Evolutionary conservation across 179 eudicot genomes (phyloP).

Genomic region (Drosera spatulata): DNA sequence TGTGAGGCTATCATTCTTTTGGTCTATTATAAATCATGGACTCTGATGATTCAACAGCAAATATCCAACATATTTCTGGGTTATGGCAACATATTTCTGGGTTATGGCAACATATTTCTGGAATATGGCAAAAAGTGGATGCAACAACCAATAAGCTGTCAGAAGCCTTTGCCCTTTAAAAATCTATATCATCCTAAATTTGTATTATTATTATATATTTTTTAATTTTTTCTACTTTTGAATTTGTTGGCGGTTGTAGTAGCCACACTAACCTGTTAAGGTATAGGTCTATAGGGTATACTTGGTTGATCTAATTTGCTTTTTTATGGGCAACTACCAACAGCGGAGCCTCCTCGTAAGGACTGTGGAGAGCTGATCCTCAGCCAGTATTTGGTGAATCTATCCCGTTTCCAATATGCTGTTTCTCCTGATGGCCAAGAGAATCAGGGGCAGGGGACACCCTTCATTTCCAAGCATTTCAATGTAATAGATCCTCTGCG

Average conservation of each 20-base stretch:
- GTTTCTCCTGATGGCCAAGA: slow-evolving; percentile 69
- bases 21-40: neutral
- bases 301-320: neutral
- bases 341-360: slow-evolving; percentile 89
- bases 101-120: too few relatives aligned
- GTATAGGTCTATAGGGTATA: too few relatives aligned
- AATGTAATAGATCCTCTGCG: slow-evolving; percentile 93
- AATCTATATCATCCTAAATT: too few relatives aligned
- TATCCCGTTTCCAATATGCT: slow-evolving; percentile 74
- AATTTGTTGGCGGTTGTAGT: too few relatives aligned
- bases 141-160: too few relatives aligned
- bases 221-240: too few relatives aligned
- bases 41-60: neutral
- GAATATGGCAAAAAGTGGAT: too few relatives aligned
- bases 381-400: slow-evolving; percentile 64
- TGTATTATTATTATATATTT: too few relatives aligned
- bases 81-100: too few relatives aligned
- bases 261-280: too few relatives aligned
- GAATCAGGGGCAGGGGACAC: slow-evolving; percentile 79
- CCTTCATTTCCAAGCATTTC: slow-evolving; percentile 70
- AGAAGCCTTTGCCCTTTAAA: too few relatives aligned
- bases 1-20: neutral
- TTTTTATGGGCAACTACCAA: slow-evolving; percentile 7
- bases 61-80: neutral
- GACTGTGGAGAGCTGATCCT: slow-evolving; percentile 66